phyloP scores from a whole-genome alignment of 768 basidiomycete species.

The Rhizopogon roseolus region DNA sequence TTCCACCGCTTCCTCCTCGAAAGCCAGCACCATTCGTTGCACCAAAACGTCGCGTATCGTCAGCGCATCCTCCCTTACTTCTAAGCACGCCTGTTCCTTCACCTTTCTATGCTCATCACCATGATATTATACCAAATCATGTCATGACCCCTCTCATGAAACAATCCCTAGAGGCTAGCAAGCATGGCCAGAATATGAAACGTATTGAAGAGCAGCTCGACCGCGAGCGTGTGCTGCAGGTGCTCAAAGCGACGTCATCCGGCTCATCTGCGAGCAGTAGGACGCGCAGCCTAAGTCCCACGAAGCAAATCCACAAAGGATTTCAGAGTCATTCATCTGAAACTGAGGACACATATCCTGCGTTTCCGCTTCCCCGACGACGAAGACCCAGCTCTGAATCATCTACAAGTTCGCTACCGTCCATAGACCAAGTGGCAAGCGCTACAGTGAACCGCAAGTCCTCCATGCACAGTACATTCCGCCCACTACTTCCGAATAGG shows the following conservation, averaged over 20 bases:
- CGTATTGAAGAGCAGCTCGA: slow-evolving; percentile 64
- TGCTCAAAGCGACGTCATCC: slow-evolving; percentile 59
- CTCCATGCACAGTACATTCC: slow-evolving; percentile 9
- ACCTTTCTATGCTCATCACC: slow-evolving; percentile 13
- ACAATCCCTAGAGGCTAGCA: slow-evolving; percentile 70
- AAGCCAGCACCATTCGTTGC: slow-evolving; percentile 25
- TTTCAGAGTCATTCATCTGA: neutral
- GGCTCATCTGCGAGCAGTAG: slow-evolving; percentile 14
- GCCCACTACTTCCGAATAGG: slow-evolving; percentile 19
- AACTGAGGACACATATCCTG: slow-evolving; percentile 17
- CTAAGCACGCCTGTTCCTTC: neutral
- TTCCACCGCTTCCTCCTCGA: slow-evolving; percentile 29
- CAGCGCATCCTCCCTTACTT: slow-evolving; percentile 1
- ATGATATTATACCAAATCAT: slow-evolving; percentile 32
- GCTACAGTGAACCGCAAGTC: slow-evolving; percentile 22
- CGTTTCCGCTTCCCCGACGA: slow-evolving; percentile 33
- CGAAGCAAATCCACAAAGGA: slow-evolving; percentile 11
- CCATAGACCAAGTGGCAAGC: slow-evolving; percentile 39
- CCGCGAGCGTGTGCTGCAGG: slow-evolving; percentile 64
- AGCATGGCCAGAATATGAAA: slow-evolving; percentile 66
- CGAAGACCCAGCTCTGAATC: slow-evolving; percentile 29
- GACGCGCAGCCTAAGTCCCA: slow-evolving; percentile 27
- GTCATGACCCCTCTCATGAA: slow-evolving; percentile 63
- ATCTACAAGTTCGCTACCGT: slow-evolving; percentile 27
- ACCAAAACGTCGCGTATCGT: slow-evolving; percentile 14